These are phyloP conservation scores for Globisporangium spiculum DNA, from an alignment of 352 stramenopile genomes.

Conservation along the genomic window DNA sequence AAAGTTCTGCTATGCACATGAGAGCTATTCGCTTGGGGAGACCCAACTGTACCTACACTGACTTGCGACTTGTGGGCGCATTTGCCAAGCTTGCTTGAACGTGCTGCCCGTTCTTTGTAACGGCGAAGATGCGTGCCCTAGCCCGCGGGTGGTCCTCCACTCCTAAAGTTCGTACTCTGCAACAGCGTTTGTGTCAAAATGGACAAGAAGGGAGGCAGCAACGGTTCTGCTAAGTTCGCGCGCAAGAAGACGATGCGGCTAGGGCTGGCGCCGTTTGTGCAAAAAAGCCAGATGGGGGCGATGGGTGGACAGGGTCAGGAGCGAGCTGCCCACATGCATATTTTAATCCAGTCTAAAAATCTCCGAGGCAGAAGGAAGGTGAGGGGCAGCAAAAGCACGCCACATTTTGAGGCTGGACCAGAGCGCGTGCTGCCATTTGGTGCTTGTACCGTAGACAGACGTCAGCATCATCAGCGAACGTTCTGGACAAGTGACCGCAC, in stretches of 20 bases:
- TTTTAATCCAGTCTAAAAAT: slow-evolving; percentile 11
- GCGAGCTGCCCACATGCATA: neutral
- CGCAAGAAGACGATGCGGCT: slow-evolving; percentile 1
- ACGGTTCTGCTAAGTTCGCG: neutral
- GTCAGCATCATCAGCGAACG: neutral
- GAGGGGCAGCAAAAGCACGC: slow-evolving; percentile 4
- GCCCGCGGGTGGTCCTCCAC: neutral
- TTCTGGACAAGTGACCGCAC: neutral
- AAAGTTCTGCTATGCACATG: neutral
- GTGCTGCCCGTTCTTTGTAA: slow-evolving; percentile 5
- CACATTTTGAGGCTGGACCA: neutral
- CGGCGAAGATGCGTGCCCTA: neutral
- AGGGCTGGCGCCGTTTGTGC: neutral
- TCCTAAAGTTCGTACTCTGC: neutral
- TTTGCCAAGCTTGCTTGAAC: slow-evolving; percentile 2
- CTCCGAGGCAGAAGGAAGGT: neutral
- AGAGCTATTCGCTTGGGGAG: neutral
- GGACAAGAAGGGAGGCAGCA: neutral
- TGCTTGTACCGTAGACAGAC: neutral
- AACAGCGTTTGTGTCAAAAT: neutral
- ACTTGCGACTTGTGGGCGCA: neutral
- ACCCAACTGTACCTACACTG: slow-evolving; percentile 4
- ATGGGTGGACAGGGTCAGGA: neutral
- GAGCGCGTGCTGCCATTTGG: neutral
- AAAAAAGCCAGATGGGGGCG: slow-evolving; percentile 8